These are phyloP conservation scores for Prunus dulcis DNA, from an alignment of 306 rosid genomes.

Conservation along the genomic window DNA sequence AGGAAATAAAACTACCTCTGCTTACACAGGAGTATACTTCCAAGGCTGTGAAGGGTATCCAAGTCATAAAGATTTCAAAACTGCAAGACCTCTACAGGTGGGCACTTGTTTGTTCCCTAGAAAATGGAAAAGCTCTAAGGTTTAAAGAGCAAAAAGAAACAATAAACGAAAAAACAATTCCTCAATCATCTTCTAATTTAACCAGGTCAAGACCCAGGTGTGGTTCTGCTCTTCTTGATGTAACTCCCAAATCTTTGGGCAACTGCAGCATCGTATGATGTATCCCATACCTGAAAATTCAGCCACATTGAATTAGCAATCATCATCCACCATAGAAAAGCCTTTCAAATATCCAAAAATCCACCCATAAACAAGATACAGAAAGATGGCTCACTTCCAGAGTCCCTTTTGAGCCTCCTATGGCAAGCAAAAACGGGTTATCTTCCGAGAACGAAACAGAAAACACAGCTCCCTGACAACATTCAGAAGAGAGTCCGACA, in stretches of 20 bases:
- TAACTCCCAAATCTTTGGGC: constrained; percentile 46
- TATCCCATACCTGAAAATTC: constrained; percentile 67
- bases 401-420: constrained; percentile 85
- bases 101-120: neutral
- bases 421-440: constrained; percentile 75
- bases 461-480: constrained; percentile 75
- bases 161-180: neutral
- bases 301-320: neutral
- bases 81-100: neutral
- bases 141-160: neutral
- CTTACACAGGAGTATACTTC: neutral
- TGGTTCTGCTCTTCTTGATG: constrained; percentile 33
- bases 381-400: constrained; percentile 52
- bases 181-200: neutral
- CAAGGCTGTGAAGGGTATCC: neutral
- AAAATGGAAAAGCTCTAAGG: neutral
- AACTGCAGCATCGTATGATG: constrained; percentile 48
- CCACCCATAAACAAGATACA: constrained; percentile 2
- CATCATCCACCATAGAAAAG: constrained; percentile 1
- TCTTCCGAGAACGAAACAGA: constrained; percentile 70
- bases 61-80: constrained; percentile 8
- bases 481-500: constrained; percentile 25
- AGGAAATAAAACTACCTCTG: neutral
- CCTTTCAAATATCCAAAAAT: neutral
- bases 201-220: constrained; percentile 30